Evolutionary conservation across 352 stramenopile species (phyloP).

Genomic region (Phytophthora brassicae): DNA sequence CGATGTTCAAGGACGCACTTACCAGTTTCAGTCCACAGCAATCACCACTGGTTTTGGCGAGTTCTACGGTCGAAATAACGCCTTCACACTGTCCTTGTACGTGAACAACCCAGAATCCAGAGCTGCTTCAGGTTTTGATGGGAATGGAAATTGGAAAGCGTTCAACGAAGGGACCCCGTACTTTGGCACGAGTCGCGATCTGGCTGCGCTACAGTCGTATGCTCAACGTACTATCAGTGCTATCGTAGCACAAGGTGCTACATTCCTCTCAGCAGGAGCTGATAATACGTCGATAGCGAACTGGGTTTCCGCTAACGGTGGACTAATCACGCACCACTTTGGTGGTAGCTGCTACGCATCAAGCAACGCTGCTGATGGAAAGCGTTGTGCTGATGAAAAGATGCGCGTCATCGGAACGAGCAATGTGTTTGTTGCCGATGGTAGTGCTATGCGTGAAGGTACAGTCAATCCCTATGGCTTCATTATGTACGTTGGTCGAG

Average conservation of each 20-base stretch:
- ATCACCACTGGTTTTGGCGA: slow-evolving; percentile 46
- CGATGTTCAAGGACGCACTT: slow-evolving; percentile 42
- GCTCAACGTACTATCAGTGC: slow-evolving; percentile 37
- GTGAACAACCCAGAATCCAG: slow-evolving; percentile 66
- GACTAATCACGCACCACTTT: slow-evolving; percentile 62
- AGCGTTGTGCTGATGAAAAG: slow-evolving; percentile 60
- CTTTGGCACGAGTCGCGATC: slow-evolving; percentile 42
- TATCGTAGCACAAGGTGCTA: slow-evolving; percentile 39
- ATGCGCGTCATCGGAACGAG: slow-evolving; percentile 55
- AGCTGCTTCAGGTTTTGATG: slow-evolving; percentile 41
- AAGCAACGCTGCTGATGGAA: slow-evolving; percentile 34
- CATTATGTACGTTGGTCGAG: slow-evolving; percentile 66
- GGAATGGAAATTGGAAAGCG: slow-evolving; percentile 38
- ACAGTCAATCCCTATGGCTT: slow-evolving; percentile 72
- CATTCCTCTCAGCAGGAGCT: slow-evolving; percentile 37
- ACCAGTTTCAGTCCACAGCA: slow-evolving; percentile 58
- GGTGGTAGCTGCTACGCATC: slow-evolving; percentile 69
- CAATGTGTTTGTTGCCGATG: slow-evolving; percentile 67
- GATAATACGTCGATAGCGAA: slow-evolving; percentile 34
- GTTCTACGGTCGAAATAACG: slow-evolving; percentile 30
- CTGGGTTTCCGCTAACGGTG: slow-evolving; percentile 43
- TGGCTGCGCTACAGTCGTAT: slow-evolving; percentile 55
- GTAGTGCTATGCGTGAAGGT: slow-evolving; percentile 51
- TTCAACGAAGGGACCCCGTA: slow-evolving; percentile 45
- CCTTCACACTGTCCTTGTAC: slow-evolving; percentile 48